Percentiles rank a stretch among this genome's conserved stretches.
Evolutionary conservation across 2,329 filamentous ascomycete species (phyloP).

Genomic region (Biscogniauxia mediterranea): DNA sequence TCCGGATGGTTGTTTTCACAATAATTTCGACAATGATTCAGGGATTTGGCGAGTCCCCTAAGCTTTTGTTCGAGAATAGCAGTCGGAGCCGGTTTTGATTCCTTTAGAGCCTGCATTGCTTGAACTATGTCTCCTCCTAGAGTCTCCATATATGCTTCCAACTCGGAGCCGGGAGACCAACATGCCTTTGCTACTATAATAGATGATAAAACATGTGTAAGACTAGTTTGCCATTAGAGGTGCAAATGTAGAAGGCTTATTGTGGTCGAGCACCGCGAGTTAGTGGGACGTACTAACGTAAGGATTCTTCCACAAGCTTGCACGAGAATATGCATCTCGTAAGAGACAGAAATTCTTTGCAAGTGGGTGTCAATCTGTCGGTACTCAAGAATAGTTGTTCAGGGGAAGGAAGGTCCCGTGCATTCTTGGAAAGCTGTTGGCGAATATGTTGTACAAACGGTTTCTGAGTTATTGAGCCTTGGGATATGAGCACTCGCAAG

Average conservation of each 20-base stretch:
- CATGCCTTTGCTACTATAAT: slow-evolving; percentile 16
- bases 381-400: slow-evolving; percentile 25
- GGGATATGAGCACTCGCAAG: slow-evolving; percentile 33
- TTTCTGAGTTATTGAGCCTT: slow-evolving; percentile 29
- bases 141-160: slow-evolving; percentile 23
- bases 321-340: slow-evolving; percentile 38
- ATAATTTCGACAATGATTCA: slow-evolving; percentile 25
- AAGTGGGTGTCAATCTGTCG: slow-evolving; percentile 24
- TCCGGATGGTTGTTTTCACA: slow-evolving; percentile 17
- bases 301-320: slow-evolving; percentile 31
- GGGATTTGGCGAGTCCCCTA: slow-evolving; percentile 15
- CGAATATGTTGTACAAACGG: slow-evolving; percentile 36
- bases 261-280: background rate
- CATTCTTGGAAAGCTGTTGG: slow-evolving; percentile 25
- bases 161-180: slow-evolving; percentile 24
- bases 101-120: slow-evolving; percentile 37
- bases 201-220: slow-evolving; percentile 26
- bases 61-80: slow-evolving; percentile 21
- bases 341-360: slow-evolving; percentile 29
- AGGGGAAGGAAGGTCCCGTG: slow-evolving; percentile 20
- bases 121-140: slow-evolving; percentile 38
- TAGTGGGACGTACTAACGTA: slow-evolving; percentile 31
- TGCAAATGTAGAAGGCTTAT: background rate
- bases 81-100: slow-evolving; percentile 22
- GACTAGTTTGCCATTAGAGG: slow-evolving; percentile 12